Percentiles rank a stretch among this genome's conserved stretches.
phyloP scores from a whole-genome alignment of 768 basidiomycete species.

The Podaxis sp. region DNA sequence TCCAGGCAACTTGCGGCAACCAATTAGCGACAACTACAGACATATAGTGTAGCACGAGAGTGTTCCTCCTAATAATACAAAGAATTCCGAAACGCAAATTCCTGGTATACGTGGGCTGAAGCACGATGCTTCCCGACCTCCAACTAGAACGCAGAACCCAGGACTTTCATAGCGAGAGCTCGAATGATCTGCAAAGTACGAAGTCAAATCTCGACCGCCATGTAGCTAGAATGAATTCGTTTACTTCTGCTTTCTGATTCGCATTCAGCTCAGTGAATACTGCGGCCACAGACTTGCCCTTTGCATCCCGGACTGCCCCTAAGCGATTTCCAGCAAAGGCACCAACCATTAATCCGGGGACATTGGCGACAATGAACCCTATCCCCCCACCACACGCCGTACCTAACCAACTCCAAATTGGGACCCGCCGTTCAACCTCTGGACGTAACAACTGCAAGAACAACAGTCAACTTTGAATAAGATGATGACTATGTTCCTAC shows the following conservation, averaged over 20 bases:
- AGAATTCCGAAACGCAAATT: background rate
- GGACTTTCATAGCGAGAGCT: conserved; percentile 78
- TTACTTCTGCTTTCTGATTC: conserved; percentile 85
- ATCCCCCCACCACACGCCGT: conserved; percentile 69
- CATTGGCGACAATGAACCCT: conserved; percentile 66
- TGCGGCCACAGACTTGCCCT: conserved; percentile 88
- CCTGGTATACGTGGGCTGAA: background rate
- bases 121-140: background rate
- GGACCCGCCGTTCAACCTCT: conserved; percentile 69
- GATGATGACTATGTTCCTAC: conserved; percentile 35
- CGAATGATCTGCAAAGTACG: conserved; percentile 61
- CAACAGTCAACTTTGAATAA: conserved; percentile 2
- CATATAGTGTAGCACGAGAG: background rate
- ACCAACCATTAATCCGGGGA: conserved; percentile 85
- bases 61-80: background rate
- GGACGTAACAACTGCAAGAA: conserved; percentile 66
- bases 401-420: conserved; percentile 80
- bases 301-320: conserved; percentile 90
- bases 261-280: conserved; percentile 80
- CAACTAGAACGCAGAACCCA: conserved; percentile 59
- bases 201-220: background rate
- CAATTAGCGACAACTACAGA: background rate
- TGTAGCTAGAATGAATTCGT: conserved; percentile 16
- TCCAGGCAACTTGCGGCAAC: background rate
- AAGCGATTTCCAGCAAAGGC: conserved; percentile 88